These are phyloP conservation scores for Nakaseomyces delphensis DNA, from an alignment of 1,139 yeast species.

Conservation along the genomic window DNA sequence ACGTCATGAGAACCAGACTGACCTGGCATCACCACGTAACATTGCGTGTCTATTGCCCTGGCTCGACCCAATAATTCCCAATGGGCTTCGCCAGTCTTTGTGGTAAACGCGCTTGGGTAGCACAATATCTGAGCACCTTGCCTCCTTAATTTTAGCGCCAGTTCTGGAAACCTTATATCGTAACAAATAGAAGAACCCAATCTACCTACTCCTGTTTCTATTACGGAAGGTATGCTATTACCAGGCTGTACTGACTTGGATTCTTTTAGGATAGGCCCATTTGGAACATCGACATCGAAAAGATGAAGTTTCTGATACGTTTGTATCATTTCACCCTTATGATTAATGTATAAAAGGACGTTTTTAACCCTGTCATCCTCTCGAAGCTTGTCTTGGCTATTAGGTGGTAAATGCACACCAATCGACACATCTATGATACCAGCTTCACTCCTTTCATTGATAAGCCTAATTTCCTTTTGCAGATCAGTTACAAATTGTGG, in stretches of 20 bases:
- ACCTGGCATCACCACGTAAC: slow-evolving; percentile 85
- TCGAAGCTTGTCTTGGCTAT: slow-evolving; percentile 10
- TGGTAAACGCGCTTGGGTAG: slow-evolving; percentile 88
- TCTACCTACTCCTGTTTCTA: slow-evolving; percentile 51
- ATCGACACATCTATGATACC: slow-evolving; percentile 41
- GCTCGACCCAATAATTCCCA: slow-evolving; percentile 77
- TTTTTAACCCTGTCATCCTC: slow-evolving; percentile 48
- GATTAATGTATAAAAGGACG: slow-evolving; percentile 60
- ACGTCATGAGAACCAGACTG: slow-evolving; percentile 73
- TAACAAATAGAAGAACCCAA: slow-evolving; percentile 76
- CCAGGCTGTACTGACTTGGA: slow-evolving; percentile 82
- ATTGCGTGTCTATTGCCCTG: slow-evolving; percentile 81
- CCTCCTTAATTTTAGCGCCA: slow-evolving; percentile 53
- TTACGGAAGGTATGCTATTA: slow-evolving; percentile 43
- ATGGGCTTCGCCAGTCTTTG: slow-evolving; percentile 83
- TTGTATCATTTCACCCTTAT: slow-evolving; percentile 53
- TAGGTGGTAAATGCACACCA: slow-evolving; percentile 75
- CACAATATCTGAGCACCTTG: slow-evolving; percentile 72
- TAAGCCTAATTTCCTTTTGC: slow-evolving; percentile 25
- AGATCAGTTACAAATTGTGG: slow-evolving; percentile 38
- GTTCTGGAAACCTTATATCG: slow-evolving; percentile 83
- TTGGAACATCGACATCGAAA: slow-evolving; percentile 74
- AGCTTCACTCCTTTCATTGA: slow-evolving; percentile 10
- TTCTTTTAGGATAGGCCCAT: slow-evolving; percentile 69
- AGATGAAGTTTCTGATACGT: slow-evolving; percentile 79